Evolutionary conservation across 805 yeast genomes (phyloP), one percentile per base, ranked within the genome.

Genomic region (Kazachstania martiniae): DNA sequence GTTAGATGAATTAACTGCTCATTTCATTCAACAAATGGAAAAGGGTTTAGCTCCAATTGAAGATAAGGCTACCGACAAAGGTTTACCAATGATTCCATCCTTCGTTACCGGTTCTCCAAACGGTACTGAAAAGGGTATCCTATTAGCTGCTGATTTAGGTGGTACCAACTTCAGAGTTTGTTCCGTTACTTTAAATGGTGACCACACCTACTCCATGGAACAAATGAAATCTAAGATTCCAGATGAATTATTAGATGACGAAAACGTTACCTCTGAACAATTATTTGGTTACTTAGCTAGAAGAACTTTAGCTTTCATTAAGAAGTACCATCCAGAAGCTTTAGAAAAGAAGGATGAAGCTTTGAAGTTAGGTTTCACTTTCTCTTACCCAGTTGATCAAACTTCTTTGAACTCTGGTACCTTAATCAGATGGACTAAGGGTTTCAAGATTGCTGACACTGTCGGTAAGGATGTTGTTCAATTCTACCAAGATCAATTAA

Each of bases 111-210:
- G 71, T 6, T 69, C 83, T 32, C 97, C 98, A n/a, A 71, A 68
- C 26, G 98, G 98, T 25, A 66, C 70, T 28, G 98, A 89, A 56
- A 66, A 65, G 35, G 97, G 97, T 28, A 64, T 82, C 28, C 73
- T 70, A 38, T 62, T 89, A 38, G 96, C 97, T 33, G 94, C 91
- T 4, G 97, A 91, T 53, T 66, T 89, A 33, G 97, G 97, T 39
- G 97, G 97, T 33, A 89, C 97, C 37, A 89, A 91, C 56, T 85
- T 91, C 61, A 70, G 97, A 49, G 95, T 89, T 13, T 86, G 96
- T 51, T 85, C 95, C 3, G 87, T 89, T 19, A 57, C 66, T 22
- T 66, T 89, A 45, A 63, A 68, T 30, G 93, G 93, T 32, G 76
- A 77, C 46, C 84, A 82, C 44, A 76, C 87, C 13, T 86, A 78